Percentiles rank a stretch among this genome's conserved stretches.
These are phyloP conservation scores for Monilinia polystroma DNA, from an alignment of 2,329 filamentous ascomycete species.

Conservation along the genomic window DNA sequence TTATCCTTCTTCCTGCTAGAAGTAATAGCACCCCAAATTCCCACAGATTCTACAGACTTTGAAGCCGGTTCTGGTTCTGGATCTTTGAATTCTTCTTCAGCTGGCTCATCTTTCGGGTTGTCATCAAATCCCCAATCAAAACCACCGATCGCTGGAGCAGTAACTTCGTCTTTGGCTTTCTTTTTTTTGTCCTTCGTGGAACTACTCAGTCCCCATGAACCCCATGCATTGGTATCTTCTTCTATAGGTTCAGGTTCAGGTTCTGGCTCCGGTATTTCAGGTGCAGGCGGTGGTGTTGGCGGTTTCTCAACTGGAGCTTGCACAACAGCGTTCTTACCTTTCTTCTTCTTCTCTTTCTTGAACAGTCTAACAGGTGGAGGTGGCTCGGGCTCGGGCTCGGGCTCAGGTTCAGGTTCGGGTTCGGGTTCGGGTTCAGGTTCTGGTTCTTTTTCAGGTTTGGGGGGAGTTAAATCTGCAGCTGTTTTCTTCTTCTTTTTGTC, in stretches of 20 bases:
- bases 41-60: slow-evolving; percentile 31
- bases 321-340: slow-evolving; percentile 40
- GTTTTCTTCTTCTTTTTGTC: slow-evolving; percentile 41
- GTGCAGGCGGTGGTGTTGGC: slow-evolving; percentile 26
- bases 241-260: slow-evolving; percentile 26
- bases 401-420: slow-evolving; percentile 29
- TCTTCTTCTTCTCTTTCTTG: slow-evolving; percentile 51
- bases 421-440: slow-evolving; percentile 36
- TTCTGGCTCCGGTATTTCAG: slow-evolving; percentile 36
- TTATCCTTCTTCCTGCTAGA: slow-evolving; percentile 26
- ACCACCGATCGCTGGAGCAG: slow-evolving; percentile 14
- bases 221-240: slow-evolving; percentile 39
- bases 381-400: slow-evolving; percentile 31
- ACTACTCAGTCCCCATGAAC: slow-evolving; percentile 28
- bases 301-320: slow-evolving; percentile 37
- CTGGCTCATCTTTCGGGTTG: slow-evolving; percentile 40
- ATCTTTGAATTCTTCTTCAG: slow-evolving; percentile 33
- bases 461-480: slow-evolving; percentile 2
- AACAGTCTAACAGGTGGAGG: slow-evolving; percentile 43
- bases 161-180: slow-evolving; percentile 19
- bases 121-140: slow-evolving; percentile 18
- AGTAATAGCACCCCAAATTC: slow-evolving; percentile 14
- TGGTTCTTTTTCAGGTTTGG: slow-evolving; percentile 31
- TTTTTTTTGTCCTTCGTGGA: slow-evolving; percentile 45
- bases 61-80: slow-evolving; percentile 26